Conservation (phyloP, 805 yeast genomes). For the Yueomyces sinensis region DNA sequence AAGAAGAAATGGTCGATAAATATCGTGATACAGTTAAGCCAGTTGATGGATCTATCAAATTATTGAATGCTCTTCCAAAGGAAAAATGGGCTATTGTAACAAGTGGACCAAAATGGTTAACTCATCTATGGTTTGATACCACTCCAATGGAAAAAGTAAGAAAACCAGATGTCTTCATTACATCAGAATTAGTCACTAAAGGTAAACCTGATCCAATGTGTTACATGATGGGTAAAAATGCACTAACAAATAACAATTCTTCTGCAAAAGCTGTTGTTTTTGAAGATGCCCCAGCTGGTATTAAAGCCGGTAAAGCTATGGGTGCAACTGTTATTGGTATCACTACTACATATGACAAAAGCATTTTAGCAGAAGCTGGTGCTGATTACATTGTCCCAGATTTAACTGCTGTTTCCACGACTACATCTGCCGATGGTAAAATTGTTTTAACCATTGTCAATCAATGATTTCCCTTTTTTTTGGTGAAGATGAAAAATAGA, state of each 20-base stretch:
- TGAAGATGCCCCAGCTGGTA: slow-evolving; percentile 81
- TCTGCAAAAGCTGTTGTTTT: slow-evolving; percentile 38
- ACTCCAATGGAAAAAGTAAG: slow-evolving; percentile 35
- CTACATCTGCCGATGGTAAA: no score
- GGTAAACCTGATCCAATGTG: slow-evolving; percentile 84
- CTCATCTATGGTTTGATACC: slow-evolving; percentile 53
- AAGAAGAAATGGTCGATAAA: slow-evolving; percentile 48
- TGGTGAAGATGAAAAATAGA: no score
- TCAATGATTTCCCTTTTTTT: no score
- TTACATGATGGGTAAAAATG: slow-evolving; percentile 42
- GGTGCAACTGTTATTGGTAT: slow-evolving; percentile 69
- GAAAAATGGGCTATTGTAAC: slow-evolving; percentile 74
- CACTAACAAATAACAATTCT: slow-evolving; percentile 25
- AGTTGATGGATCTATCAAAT: slow-evolving; percentile 55
- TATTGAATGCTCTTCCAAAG: slow-evolving; percentile 36
- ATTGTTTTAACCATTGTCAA: no score
- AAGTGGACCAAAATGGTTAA: slow-evolving; percentile 60
- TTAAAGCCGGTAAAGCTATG: slow-evolving; percentile 62
- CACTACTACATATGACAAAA: slow-evolving; percentile 56
- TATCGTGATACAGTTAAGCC: slow-evolving; percentile 55
- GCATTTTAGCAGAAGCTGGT: slow-evolving; percentile 52
- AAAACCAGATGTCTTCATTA: slow-evolving; percentile 61
- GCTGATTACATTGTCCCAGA: slow-evolving; percentile 69
- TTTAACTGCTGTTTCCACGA: no score
- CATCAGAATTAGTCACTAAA: slow-evolving; percentile 55